Base-by-base conservation (phyloP, 2,329 filamentous ascomycete genomes). In the Verticillium nubilum region DNA sequence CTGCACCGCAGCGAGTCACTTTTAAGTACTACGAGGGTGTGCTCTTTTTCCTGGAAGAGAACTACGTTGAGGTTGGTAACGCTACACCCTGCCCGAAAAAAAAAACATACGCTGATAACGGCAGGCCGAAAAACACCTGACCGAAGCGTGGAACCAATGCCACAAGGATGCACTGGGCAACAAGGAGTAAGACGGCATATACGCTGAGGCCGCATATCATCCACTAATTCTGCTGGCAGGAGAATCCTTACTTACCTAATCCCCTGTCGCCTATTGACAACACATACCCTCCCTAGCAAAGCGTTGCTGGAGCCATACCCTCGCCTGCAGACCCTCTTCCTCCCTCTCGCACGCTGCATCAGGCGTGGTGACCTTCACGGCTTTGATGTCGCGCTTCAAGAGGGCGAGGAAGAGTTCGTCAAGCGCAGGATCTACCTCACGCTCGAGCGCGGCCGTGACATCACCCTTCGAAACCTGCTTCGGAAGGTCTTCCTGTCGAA, bases 21-120 rank as follows among this genome's bases (percentile, higher is more conserved):
- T 99, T 97, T 78, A 94, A 92, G 70, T 99, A 97, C 75, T 98
- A 97, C 71, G 86, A 93, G 65, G 95, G 95, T 12, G 91, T 99
- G 5, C 84, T 99, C n/a, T 84, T 87, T 60, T 99, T 99, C 71
- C 75, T 99, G 5, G 93, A 98, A 63, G 96, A 99, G 71, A 92
- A 97, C 69, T 99, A 99, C 68, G 78, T 82, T 2, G 84, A 90
- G 77, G 90, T 91, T 69, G 52, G 75, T 62, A 10, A 56, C 54
- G 15, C n/a, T 25, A 25, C 29, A 37, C n/a, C 23, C 13, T 10
- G 61, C 10, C 15, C 56, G 27, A 55, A 28, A 59, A 33, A 26
- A 28, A 63, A 52, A 54, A 29, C 10, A 26, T 15, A 26, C 3
- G 15, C 58, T 62, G 23, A 62, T 60, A 23, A 35, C 10, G 3